Evolutionary conservation across 345 rosid genomes (phyloP), one percentile per base, ranked within the genome.

Genomic region (Lumnitzera racemosa): DNA sequence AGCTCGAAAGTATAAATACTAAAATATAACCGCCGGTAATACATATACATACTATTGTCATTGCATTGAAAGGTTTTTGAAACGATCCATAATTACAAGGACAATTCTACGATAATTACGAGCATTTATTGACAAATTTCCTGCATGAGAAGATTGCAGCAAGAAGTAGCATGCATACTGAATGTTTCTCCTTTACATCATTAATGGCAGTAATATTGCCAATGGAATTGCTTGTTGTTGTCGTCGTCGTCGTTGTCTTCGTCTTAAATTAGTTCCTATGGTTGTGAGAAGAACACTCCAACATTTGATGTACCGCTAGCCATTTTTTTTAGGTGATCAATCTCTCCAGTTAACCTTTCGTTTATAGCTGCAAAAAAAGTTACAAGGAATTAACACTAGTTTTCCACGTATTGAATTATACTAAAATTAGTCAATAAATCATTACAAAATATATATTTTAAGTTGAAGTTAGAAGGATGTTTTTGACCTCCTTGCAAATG

Each of bases 261-360:
- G 20, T 20, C 20, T 20, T 20, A 20, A 0, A 20, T 89, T 65
- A 77, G 96, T 72, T 89, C 81, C 80, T 84, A 91, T 7, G 82
- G 71, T 80, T 83, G 73, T 1, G 82, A 67, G n/a, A 74, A 73
- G 67, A 89, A 88, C 75, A 74, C 62, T 61, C 80, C 88, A 75
- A 91, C 92, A 46, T 88, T 86, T 20, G 88, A 59, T 27, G 68
- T 48, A 69, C 88, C 94, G 56, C 89, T 90, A 2, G 98, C 88
- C 69, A 83, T 46, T 11, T 78, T 65, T 75, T 95, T 95, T 77
- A 90, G 81, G 71, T 83, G 98, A 79, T 86, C 92, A 65, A 90
- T 95, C 73, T 95, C 98, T 59, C 88, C 99, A 71, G 83, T 95
- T 59, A 95, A 66, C 14, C 95, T 87, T 23, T 90, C 96, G 52